Conservation (phyloP, 768 basidiomycete genomes). For the Tylopilus sp. region DNA sequence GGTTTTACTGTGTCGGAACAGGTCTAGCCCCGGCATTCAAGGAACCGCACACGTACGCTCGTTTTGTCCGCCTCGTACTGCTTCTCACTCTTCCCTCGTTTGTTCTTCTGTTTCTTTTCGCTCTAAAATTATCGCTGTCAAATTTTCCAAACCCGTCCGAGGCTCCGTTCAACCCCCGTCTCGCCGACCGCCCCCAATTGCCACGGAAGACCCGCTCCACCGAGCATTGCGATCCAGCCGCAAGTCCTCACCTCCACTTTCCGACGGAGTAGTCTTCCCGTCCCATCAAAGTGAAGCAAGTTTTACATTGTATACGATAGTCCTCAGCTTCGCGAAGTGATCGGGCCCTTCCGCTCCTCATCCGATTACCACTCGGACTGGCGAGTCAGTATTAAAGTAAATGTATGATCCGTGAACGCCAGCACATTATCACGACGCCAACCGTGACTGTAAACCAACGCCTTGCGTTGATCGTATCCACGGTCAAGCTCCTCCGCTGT, state of each 20-base stretch:
- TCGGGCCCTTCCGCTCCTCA: background rate
- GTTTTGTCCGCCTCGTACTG: background rate
- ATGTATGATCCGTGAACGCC: background rate
- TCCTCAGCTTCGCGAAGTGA: slow-evolving; percentile 1
- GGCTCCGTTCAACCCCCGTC: slow-evolving; percentile 17
- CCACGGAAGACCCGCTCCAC: slow-evolving; percentile 17
- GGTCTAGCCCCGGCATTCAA: slow-evolving; percentile 1
- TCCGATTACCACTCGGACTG: background rate
- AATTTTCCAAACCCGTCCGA: slow-evolving; percentile 15
- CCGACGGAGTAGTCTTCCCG: background rate
- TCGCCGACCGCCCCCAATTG: slow-evolving; percentile 10
- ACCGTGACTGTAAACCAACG: background rate
- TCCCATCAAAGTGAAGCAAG: background rate
- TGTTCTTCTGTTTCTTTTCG: background rate
- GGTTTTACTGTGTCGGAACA: background rate
- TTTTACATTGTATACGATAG: background rate
- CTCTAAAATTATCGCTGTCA: background rate
- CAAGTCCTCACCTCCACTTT: background rate
- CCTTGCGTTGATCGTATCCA: slow-evolving; percentile 7
- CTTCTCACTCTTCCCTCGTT: slow-evolving; percentile 2
- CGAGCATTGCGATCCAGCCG: slow-evolving; percentile 17
- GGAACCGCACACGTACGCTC: background rate
- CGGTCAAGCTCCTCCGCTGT: background rate
- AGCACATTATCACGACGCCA: background rate
- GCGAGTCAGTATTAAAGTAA: slow-evolving; percentile 13